Evolutionary conservation across 1,284 basidiomycete genomes (phyloP), one percentile per base, ranked within the genome.

Genomic region (Coriolopsis trogii): DNA sequence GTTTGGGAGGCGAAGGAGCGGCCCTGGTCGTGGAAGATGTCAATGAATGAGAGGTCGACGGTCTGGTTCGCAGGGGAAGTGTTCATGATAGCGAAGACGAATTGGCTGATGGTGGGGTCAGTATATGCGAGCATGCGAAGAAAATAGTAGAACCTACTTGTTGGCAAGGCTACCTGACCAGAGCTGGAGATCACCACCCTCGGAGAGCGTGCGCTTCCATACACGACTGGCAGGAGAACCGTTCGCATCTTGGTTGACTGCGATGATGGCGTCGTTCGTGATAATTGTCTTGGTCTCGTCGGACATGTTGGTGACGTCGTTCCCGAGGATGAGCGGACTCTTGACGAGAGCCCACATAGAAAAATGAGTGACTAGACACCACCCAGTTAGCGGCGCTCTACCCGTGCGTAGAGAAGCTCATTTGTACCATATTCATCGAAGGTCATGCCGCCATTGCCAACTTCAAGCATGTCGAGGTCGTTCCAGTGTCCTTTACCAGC

Each of bases 261-360:
- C 68, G 39, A 73, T 71, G 51, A 73, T 55, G 21, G 67, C 69
- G 33, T 67, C 64, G 58, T 73, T 73, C 30, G 69, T 70, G 55
- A 73, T 67, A 55, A 73, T 70, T 1, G 52, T 48, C 41, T 67
- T 53, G 3, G 70, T 71, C 26, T 71, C 69, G 39, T 69, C 63
- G 1, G 67, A 63, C 70, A 74, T 74, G 46, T 65, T 67, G 6
- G 67, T 69, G 18, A 76, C 53, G 49, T 75, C 71, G 58, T 74
- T 74, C 0, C 73, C 73, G 29, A 76, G 64, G 42, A 76, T 72
- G 10, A 76, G 66, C 1, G 73, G 73, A 34, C 73, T 74, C 63
- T 75, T 76, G 18, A 74, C 62, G 5, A 73, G 58, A 12, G 70
- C 69, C 74, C 74, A 76, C 70, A 75, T 73, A 2, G 73, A 70